Base-by-base conservation (phyloP, 2,329 filamentous ascomycete genomes). In the Thelonectria discophora region DNA sequence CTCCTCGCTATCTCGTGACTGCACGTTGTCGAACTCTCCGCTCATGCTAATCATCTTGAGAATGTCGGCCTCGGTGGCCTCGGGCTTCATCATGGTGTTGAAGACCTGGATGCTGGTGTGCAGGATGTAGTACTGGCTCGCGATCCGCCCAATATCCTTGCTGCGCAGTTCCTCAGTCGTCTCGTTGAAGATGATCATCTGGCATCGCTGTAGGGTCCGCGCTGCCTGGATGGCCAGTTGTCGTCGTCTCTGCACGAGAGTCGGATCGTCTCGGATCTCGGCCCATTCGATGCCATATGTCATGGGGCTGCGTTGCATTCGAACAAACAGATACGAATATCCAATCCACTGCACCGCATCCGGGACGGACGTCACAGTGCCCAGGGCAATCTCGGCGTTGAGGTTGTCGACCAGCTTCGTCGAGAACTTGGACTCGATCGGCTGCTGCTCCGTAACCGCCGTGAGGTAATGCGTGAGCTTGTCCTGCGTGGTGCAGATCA, bases 171-270 rank as follows among this genome's bases (percentile, higher is more conserved):
- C 94, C 69, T 97, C 94, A 0, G 94, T 99, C 17, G 84, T 87
- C 73, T 98, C 95, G 68, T 99, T 97, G 81, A 94, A 99, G 58
- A 99, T 95, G 72, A 99, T 95, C 96, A 99, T 99, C 78, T 99
- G 95, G 69, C 92, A 97, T 73, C 94, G 86, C 73, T 97, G 94
- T 45, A 99, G 80, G 5, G 92, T 91, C 45, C 89, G 85, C 1
- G 95, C 95, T 21, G 95, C 95, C 70, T 97, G 90, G 46, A 97
- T 93, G 55, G 95, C 90, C 54, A 99, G 82, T 66, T 95, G 89
- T 3, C 94, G 88, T 53, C 95, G 88, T 68, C 94, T 86, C 72
- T 95, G 90, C 2, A 97, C 93, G 24, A 99, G 84, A 61, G 88
- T 89, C 0, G 93, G 94, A 71, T 99, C 95, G 68, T 98, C 91